phyloP scores from a whole-genome alignment of 768 basidiomycete genomes.

The Lactarius deliciosus region DNA sequence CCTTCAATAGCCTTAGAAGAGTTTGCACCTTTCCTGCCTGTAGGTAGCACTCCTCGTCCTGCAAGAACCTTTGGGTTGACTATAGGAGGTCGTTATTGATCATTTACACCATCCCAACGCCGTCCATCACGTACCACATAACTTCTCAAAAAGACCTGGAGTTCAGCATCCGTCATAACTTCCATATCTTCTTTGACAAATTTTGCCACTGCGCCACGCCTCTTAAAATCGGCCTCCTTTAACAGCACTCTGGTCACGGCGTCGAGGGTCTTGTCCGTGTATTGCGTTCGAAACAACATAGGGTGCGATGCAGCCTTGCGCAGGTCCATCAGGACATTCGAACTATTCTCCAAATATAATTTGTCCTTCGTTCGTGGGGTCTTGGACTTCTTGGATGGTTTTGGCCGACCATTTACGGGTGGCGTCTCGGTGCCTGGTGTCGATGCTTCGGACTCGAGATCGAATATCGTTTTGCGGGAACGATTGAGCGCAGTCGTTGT shows the following conservation, averaged over 20 bases:
- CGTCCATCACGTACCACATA: constrained; percentile 65
- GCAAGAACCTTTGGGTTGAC: constrained; percentile 74
- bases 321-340: constrained; percentile 96
- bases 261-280: constrained; percentile 72
- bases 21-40: constrained; percentile 86
- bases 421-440: constrained; percentile 37
- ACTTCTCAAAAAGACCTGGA: constrained; percentile 79
- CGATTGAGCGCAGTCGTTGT: constrained; percentile 82
- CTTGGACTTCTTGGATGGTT: constrained; percentile 48
- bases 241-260: constrained; percentile 79
- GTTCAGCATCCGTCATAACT: constrained; percentile 96
- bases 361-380: constrained; percentile 56
- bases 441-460: constrained; percentile 38
- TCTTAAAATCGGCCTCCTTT: constrained; percentile 91
- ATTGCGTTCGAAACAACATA: constrained; percentile 88
- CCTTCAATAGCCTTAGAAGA: constrained; percentile 66
- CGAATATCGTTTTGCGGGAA: constrained; percentile 76
- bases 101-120: neutral
- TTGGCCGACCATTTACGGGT: constrained; percentile 33
- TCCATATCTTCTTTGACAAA: constrained; percentile 97
- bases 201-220: constrained; percentile 73
- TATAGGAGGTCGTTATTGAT: constrained; percentile 32
- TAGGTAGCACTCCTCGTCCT: constrained; percentile 71
- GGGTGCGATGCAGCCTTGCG: constrained; percentile 96
- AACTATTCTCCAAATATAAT: constrained; percentile 73